Conservation (phyloP, 1,284 basidiomycete species). For the Ustilago shanxiensis region DNA sequence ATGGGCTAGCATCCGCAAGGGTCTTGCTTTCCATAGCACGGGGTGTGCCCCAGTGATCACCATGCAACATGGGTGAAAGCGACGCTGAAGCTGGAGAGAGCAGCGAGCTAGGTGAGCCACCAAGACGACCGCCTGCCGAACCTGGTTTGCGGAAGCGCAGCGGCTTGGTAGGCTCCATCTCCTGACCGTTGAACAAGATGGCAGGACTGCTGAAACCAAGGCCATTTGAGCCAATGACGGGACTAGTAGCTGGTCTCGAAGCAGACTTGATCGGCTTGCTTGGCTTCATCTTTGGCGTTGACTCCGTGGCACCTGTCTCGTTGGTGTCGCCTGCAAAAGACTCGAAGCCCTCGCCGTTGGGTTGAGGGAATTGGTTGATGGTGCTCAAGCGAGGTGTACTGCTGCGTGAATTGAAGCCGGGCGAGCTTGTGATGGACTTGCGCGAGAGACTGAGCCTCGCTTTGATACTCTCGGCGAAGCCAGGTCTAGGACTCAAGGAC, state of each 20-base stretch:
- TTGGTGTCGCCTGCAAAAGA: background rate
- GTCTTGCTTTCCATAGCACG: background rate
- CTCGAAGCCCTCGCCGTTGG: constrained; percentile 20
- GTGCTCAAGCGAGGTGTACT: constrained; percentile 37
- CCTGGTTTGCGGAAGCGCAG: constrained; percentile 39
- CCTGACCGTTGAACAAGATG: constrained; percentile 49
- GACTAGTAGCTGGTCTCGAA: constrained; percentile 28
- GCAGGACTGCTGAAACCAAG: constrained; percentile 37
- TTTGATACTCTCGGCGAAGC: constrained; percentile 42
- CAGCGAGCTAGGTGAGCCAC: constrained; percentile 29
- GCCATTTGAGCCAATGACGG: constrained; percentile 21
- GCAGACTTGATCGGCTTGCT: constrained; percentile 17
- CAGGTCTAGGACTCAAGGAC: constrained; percentile 31
- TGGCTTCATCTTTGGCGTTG: constrained; percentile 24
- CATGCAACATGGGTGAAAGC: constrained; percentile 46
- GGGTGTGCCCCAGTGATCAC: constrained; percentile 27
- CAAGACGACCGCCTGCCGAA: constrained; percentile 35
- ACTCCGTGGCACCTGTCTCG: constrained; percentile 10
- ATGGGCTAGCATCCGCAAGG: constrained; percentile 5
- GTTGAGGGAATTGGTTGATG: constrained; percentile 37
- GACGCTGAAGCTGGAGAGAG: constrained; percentile 22
- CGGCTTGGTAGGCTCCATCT: constrained; percentile 42
- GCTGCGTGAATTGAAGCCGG: constrained; percentile 27
- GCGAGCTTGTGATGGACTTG: constrained; percentile 49
- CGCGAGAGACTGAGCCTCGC: constrained; percentile 42